Percentiles rank a stretch among this genome's conserved stretches.
Evolutionary conservation across 257 asterid species (phyloP).

Genomic region (Jasminum sambac): DNA sequence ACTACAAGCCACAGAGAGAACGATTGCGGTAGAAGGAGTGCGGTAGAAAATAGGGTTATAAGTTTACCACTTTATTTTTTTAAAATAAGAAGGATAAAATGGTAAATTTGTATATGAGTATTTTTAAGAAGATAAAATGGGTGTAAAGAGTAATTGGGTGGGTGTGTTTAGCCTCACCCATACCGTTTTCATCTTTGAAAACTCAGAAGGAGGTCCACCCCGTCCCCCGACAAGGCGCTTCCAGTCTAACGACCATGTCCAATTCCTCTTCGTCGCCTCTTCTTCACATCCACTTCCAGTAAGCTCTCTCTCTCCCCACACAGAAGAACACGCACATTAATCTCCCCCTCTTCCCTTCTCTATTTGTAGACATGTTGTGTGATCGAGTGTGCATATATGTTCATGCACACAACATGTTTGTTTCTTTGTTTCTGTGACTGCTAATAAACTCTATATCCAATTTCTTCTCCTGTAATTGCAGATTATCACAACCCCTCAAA

Average conservation of each 20-base stretch:
- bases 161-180: too few species aligned
- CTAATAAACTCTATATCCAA: background rate
- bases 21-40: too few species aligned
- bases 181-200: too few species aligned
- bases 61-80: too few species aligned
- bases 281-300: slow-evolving; percentile 43
- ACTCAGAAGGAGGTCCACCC: background rate
- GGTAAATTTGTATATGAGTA: too few species aligned
- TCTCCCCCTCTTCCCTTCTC: background rate
- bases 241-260: slow-evolving; percentile 34
- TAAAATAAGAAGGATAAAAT: too few species aligned
- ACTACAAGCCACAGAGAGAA: too few species aligned
- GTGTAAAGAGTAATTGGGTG: too few species aligned
- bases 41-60: too few species aligned
- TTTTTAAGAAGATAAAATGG: too few species aligned
- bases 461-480: slow-evolving; percentile 28
- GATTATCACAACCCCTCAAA: slow-evolving; percentile 51
- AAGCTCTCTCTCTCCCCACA: slow-evolving; percentile 10
- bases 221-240: background rate
- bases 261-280: slow-evolving; percentile 37
- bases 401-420: background rate
- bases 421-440: background rate
- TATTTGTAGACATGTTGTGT: background rate
- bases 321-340: background rate
- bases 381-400: background rate